Evolutionary conservation across 2,329 filamentous ascomycete genomes (phyloP).

Genomic region (Cercospora zeina): DNA sequence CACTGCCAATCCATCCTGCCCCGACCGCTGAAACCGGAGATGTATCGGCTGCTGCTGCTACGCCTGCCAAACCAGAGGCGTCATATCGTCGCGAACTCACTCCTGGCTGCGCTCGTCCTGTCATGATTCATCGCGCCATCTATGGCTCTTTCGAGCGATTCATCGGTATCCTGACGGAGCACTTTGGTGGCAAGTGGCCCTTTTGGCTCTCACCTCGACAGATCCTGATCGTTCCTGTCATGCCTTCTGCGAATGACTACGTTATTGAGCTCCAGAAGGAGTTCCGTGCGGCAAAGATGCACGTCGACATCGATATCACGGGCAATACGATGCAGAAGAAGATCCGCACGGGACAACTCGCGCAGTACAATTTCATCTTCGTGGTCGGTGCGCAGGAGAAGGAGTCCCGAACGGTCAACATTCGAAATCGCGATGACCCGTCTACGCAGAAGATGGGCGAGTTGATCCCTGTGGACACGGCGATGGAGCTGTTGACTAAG

Average conservation of each 20-base stretch:
- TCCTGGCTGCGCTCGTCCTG: conserved; percentile 72
- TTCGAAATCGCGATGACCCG: conserved; percentile 64
- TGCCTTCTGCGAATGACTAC: conserved; percentile 70
- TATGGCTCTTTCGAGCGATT: conserved; percentile 69
- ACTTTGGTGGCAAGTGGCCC: conserved; percentile 84
- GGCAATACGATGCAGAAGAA: conserved; percentile 88
- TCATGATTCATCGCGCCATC: conserved; percentile 85
- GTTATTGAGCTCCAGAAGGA: conserved; percentile 70
- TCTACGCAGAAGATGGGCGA: conserved; percentile 63
- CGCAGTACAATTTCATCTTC: conserved; percentile 83
- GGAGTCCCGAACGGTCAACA: conserved; percentile 61
- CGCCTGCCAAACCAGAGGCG: conserved; percentile 36
- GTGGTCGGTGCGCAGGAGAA: conserved; percentile 65
- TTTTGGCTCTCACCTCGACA: conserved; percentile 87
- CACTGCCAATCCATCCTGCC: conserved; percentile 40
- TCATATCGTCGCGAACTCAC: conserved; percentile 55
- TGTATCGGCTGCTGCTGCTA: conserved; percentile 31
- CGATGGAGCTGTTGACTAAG: conserved; percentile 53
- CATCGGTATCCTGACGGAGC: conserved; percentile 76
- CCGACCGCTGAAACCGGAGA: conserved; percentile 28
- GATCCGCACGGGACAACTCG: conserved; percentile 76
- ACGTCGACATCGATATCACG: conserved; percentile 68
- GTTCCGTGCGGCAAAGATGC: conserved; percentile 66
- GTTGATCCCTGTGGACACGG: conserved; percentile 61
- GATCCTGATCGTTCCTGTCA: conserved; percentile 75